Conservation (phyloP, 1,284 basidiomycete genomes). For the Grifola frondosa region DNA sequence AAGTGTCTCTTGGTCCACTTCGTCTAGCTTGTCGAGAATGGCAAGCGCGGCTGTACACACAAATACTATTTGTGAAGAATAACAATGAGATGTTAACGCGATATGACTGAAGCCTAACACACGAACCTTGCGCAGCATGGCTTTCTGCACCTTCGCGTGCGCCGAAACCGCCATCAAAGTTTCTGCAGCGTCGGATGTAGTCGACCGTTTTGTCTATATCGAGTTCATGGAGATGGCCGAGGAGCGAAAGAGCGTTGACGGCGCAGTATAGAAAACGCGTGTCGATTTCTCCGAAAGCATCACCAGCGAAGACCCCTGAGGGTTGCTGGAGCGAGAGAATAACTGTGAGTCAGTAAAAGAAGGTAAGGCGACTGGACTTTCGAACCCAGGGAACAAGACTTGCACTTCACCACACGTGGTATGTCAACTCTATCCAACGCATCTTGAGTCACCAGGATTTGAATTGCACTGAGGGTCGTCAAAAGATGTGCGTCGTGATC, state of each 20-base stretch:
- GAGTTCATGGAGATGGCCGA: conserved; percentile 67
- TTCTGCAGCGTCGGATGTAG: conserved; percentile 79
- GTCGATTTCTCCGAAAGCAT: conserved; percentile 87
- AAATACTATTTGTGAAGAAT: conserved; percentile 67
- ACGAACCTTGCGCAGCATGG: conserved; percentile 84
- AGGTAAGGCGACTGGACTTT: neutral
- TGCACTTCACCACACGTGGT: conserved; percentile 75
- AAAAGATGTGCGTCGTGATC: conserved; percentile 91
- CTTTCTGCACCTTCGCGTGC: conserved; percentile 83
- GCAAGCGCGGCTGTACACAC: conserved; percentile 87
- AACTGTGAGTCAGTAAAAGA: conserved; percentile 46
- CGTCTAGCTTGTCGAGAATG: conserved; percentile 81
- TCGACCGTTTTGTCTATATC: conserved; percentile 66
- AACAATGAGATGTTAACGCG: conserved; percentile 1
- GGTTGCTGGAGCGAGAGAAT: conserved; percentile 82
- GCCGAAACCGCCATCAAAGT: conserved; percentile 97
- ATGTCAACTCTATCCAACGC: conserved; percentile 73
- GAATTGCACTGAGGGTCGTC: conserved; percentile 87
- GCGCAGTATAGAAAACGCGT: conserved; percentile 92
- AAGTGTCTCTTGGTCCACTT: conserved; percentile 73
- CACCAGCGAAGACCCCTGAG: conserved; percentile 89
- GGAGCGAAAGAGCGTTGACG: conserved; percentile 78
- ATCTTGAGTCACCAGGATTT: conserved; percentile 87
- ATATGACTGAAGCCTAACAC: neutral
- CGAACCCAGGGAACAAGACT: conserved; percentile 30